A percentile compares a stretch with the other conserved stretches of the same genome.
These are phyloP conservation scores for Circinella minor DNA, from an alignment of 371 early-diverging fungal genomes.

Conservation along the genomic window DNA sequence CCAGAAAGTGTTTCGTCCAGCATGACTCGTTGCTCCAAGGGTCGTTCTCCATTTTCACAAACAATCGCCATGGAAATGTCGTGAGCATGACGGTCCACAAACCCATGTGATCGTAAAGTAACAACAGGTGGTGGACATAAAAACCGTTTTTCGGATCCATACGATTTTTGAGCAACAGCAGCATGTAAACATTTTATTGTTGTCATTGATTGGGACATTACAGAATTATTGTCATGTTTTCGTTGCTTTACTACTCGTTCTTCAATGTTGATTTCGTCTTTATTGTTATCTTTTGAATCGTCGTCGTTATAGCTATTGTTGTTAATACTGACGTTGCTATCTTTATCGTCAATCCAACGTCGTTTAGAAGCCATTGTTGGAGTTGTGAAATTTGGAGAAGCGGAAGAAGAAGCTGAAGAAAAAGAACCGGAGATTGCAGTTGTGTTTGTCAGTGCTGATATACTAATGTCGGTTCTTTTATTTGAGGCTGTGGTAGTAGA, in stretches of 20 bases:
- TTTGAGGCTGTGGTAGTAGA: background rate
- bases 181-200: constrained; percentile 66
- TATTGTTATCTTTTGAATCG: no score
- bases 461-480: background rate
- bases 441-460: background rate
- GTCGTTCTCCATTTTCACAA: constrained; percentile 54
- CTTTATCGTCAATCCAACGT: constrained; percentile 3
- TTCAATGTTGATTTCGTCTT: background rate
- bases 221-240: constrained; percentile 6
- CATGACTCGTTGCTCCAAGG: constrained; percentile 58
- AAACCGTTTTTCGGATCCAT: constrained; percentile 88
- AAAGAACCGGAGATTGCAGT: background rate
- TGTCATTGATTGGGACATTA: constrained; percentile 29
- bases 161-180: constrained; percentile 84
- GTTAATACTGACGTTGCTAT: no score
- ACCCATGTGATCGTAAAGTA: background rate
- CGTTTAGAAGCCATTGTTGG: constrained; percentile 5
- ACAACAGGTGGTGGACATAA: constrained; percentile 85
- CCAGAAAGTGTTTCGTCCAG: constrained; percentile 56
- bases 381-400: background rate
- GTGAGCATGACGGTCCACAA: constrained; percentile 28
- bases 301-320: no score
- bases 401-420: background rate
- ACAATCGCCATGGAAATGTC: constrained; percentile 67
- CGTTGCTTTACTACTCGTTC: constrained; percentile 15